Conservation (phyloP, 352 stramenopile species). For the Globisporangium orthogonon region DNA sequence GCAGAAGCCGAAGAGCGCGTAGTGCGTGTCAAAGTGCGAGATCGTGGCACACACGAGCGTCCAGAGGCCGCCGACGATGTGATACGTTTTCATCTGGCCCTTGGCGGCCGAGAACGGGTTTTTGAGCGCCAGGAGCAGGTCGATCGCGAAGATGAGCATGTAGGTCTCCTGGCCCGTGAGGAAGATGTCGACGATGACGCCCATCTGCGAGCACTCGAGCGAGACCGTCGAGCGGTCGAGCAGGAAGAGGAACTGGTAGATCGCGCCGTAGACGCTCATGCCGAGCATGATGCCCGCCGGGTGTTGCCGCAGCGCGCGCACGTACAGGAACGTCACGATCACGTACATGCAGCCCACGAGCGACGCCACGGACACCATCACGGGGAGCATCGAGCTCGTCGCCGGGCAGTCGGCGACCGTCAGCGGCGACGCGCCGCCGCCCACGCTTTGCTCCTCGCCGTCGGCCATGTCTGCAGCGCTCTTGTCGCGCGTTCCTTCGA, state of each 20-base stretch:
- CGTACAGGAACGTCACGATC: slow-evolving; percentile 59
- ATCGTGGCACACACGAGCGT: slow-evolving; percentile 62
- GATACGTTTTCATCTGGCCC: slow-evolving; percentile 77
- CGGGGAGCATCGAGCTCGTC: slow-evolving; percentile 39
- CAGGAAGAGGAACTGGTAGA: slow-evolving; percentile 80
- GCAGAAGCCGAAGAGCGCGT: slow-evolving; percentile 78
- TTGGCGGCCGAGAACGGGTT: slow-evolving; percentile 83
- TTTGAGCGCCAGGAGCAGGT: slow-evolving; percentile 74
- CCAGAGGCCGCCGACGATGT: slow-evolving; percentile 65
- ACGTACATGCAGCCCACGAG: slow-evolving; percentile 77
- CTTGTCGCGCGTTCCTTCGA: neutral
- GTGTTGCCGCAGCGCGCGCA: slow-evolving; percentile 64
- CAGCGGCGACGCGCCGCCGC: slow-evolving; percentile 3
- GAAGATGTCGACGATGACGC: slow-evolving; percentile 73
- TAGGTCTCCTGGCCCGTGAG: slow-evolving; percentile 83
- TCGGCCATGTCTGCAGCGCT: slow-evolving; percentile 6
- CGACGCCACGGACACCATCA: slow-evolving; percentile 60
- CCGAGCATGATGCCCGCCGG: slow-evolving; percentile 84
- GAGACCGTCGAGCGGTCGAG: slow-evolving; percentile 37
- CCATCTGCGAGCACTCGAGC: slow-evolving; percentile 49
- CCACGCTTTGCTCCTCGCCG: slow-evolving; percentile 5
- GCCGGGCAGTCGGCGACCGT: slow-evolving; percentile 27
- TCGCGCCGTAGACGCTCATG: slow-evolving; percentile 77
- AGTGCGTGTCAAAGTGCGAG: slow-evolving; percentile 68
- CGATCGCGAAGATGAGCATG: slow-evolving; percentile 87